Percentiles rank a stretch among this genome's conserved stretches.
phyloP scores from a whole-genome alignment of 2,329 filamentous ascomycete genomes.

The Orbilia oligospora region DNA sequence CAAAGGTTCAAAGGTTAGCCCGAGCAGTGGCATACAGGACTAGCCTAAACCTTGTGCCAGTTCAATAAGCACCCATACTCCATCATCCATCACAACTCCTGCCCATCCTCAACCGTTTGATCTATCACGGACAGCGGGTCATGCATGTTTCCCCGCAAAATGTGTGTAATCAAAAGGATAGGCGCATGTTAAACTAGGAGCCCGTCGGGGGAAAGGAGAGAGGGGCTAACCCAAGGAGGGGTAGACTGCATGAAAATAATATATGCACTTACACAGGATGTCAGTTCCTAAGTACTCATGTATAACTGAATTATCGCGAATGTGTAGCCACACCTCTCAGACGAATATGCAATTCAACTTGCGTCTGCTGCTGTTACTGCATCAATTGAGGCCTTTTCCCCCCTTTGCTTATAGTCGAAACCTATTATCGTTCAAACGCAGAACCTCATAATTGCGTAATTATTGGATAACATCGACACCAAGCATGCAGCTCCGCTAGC shows the following conservation, averaged over 20 bases:
- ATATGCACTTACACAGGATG: neutral
- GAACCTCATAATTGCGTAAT: constrained; percentile 47
- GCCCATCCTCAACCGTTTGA: constrained; percentile 5
- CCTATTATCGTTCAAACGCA: constrained; percentile 7
- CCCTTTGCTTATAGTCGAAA: neutral
- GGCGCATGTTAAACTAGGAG: constrained; percentile 20
- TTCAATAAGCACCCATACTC: neutral
- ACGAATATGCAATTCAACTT: constrained; percentile 21
- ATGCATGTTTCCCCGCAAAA: constrained; percentile 38
- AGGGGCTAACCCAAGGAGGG: constrained; percentile 49
- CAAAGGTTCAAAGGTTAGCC: neutral
- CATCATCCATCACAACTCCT: constrained; percentile 7
- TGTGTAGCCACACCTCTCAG: constrained; percentile 5
- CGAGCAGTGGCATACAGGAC: neutral
- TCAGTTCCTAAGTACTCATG: too few species aligned
- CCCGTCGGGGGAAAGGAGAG: constrained; percentile 11
- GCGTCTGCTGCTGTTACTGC: constrained; percentile 6
- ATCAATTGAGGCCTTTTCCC: constrained; percentile 25
- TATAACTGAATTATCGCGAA: neutral
- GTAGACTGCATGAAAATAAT: constrained; percentile 4
- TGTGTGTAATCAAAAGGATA: constrained; percentile 42
- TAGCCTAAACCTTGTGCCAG: constrained; percentile 3
- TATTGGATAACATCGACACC: constrained; percentile 35
- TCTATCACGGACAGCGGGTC: constrained; percentile 15
- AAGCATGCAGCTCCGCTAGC: constrained; percentile 38